phyloP scores from a whole-genome alignment of 2,329 filamentous ascomycete species.

The Penicillium sp. region DNA sequence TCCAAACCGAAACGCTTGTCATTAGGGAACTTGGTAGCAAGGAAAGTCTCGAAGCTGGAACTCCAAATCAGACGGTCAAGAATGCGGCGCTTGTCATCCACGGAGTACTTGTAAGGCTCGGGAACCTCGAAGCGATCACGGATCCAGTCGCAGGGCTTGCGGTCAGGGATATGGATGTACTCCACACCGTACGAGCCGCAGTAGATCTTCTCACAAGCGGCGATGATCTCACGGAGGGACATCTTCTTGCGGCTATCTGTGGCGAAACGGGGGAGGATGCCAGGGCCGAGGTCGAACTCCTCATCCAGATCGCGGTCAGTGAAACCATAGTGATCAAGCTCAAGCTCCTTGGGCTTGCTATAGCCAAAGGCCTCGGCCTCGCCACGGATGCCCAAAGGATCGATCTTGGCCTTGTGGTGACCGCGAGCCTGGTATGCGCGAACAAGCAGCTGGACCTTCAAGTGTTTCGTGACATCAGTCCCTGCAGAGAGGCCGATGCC shows the following conservation, averaged over 20 bases:
- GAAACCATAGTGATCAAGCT: conserved; percentile 93
- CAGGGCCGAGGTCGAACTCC: conserved; percentile 89
- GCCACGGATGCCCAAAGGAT: conserved; percentile 90
- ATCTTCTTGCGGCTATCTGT: conserved; percentile 89
- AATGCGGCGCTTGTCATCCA: conserved; percentile 97
- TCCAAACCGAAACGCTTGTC: conserved; percentile 99
- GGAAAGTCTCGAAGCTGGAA: conserved; percentile 94
- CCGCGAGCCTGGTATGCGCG: conserved; percentile 97
- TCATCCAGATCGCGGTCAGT: conserved; percentile 91
- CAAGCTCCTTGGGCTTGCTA: conserved; percentile 87
- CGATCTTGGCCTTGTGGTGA: conserved; percentile 97
- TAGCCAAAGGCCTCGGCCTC: conserved; percentile 84
- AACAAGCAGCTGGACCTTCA: conserved; percentile 97
- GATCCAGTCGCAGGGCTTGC: conserved; percentile 98
- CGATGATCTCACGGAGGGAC: conserved; percentile 93
- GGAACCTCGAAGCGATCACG: conserved; percentile 93
- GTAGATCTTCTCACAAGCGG: conserved; percentile 92
- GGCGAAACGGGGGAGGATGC: conserved; percentile 93
- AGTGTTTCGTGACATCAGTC: conserved; percentile 88
- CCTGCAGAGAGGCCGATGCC: conserved; percentile 70
- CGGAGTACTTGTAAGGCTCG: conserved; percentile 92
- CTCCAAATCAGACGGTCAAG: conserved; percentile 98
- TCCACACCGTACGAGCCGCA: conserved; percentile 97
- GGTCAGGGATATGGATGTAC: conserved; percentile 98
- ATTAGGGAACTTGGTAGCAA: conserved; percentile 97